Evolutionary conservation across 163 green algal species (phyloP), one percentile per base, ranked within the genome.

Genomic region (Scenedesmus sp.): DNA sequence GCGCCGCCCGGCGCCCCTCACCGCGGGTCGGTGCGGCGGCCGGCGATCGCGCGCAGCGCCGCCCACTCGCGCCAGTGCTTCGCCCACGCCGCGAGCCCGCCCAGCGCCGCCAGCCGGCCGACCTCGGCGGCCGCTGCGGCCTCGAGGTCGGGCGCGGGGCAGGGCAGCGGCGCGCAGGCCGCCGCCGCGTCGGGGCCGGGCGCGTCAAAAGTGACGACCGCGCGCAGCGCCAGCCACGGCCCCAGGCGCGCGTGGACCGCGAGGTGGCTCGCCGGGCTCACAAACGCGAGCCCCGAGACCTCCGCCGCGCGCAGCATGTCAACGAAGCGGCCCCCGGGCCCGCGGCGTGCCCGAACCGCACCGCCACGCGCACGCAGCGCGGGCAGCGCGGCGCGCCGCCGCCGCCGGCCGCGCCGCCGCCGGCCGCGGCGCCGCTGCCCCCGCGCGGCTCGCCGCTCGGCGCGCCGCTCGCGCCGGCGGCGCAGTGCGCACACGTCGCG

Each of bases 211-310:
- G 75, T 62, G 62, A 67, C 63, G 50, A 81, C 45, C 24, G 60
- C 74, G 22, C 74, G 60, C 50, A 81, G 34, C 20, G 74, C 60
- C 58, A 81, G 75, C 62, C 60, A 81, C 14, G 74, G 74, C n/a
- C 74, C 74, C 10, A 36, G 57, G 58, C 15, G 1, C 20, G 62
- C 24, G 51, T 81, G 74, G 60, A 74, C 48, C 24, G 34, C 48
- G 0, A 81, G 62, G 47, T 81, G 74, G 28, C 60, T 65, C 2
- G 58, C 57, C 29, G 15, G 7, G 50, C 62, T 75, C 39, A 69
- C 73, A 26, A 69, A 81, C 18, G 74, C 74, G 3, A 81, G 34
- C 18, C 74, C 74, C 24, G 74, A 74, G 6, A 74, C 31, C 45
- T 64, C 33, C 4, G 74, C 74, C 28, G 63, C 62, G 24, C 74